Base-by-base conservation (phyloP, 148 eudicot genomes). In the Camellia lanceoleosa region DNA sequence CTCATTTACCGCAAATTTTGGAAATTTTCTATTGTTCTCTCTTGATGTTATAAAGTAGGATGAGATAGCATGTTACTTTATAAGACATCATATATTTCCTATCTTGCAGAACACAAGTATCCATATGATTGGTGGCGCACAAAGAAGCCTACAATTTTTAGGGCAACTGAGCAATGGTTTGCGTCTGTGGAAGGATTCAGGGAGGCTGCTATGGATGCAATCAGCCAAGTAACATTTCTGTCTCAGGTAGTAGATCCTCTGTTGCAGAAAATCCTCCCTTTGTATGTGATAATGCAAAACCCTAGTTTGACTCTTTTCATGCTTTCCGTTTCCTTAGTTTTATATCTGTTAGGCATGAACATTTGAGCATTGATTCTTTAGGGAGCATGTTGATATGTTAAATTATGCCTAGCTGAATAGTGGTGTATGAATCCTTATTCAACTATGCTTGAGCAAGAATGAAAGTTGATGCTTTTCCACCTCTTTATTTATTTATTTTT, bases 131-230 rank as follows among this genome's bases (percentile, higher is more conserved):
- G 99, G 99, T 88, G 99, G 78, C 1, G 1, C 38, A 92, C 99
- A 72, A 97, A 97, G 86, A 90, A 91, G 81, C 98, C 98, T 44
- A 95, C 98, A 42, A 95, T 95, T 78, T 95, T 95, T 84, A 90
- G 98, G 85, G 97, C 98, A 41, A 95, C 97, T 61, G 98, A 92
- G 76, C 98, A 95, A 78, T 95, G 98, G 98, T 95, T 95, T 91
- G 98, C 98, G 74, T 95, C 98, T 79, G 96, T 95, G 42, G 98
- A 95, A 87, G 99, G 99, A 79, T 94, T 97, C 74, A 90, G 97
- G 62, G 76, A 94, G 66, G 86, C 88, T 78, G 96, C 94, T 44
- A 89, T 94, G 91, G 89, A 91, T 73, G 92, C 98, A 66, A 97
- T 97, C 67, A 80, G 82, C 68, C 87, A 89, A 84, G 98, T 97